A percentile compares a stretch with the other conserved stretches of the same genome.
phyloP scores from a whole-genome alignment of 1,284 basidiomycete species.

The Tylopilus sp. region DNA sequence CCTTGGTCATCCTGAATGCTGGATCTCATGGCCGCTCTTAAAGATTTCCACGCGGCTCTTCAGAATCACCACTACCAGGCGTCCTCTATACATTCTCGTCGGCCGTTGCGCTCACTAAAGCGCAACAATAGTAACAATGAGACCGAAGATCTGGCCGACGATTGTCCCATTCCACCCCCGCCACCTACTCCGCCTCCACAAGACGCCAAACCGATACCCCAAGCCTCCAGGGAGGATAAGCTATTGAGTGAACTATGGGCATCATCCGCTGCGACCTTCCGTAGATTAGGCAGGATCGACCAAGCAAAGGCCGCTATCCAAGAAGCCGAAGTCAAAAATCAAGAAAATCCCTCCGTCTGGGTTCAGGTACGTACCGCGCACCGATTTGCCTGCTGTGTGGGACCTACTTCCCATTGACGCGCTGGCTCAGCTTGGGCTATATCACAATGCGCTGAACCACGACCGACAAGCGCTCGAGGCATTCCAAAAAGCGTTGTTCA shows the following conservation, averaged over 20 bases:
- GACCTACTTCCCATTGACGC: background rate
- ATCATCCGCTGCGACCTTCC: constrained; percentile 91
- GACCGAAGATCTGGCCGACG: constrained; percentile 34
- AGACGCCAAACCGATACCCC: constrained; percentile 39
- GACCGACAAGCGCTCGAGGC: constrained; percentile 65
- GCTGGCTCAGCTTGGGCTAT: constrained; percentile 64
- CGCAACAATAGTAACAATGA: constrained; percentile 33
- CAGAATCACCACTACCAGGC: constrained; percentile 70
- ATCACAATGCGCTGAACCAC: constrained; percentile 59
- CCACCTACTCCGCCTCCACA: constrained; percentile 33
- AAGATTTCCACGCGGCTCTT: constrained; percentile 64
- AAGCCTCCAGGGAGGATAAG: constrained; percentile 60
- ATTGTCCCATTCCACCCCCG: constrained; percentile 42
- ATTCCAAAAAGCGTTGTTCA: constrained; percentile 80
- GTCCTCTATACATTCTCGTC: constrained; percentile 82
- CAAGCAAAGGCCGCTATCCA: constrained; percentile 89
- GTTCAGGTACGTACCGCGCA: constrained; percentile 65
- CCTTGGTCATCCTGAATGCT: too few species aligned
- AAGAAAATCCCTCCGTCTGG: constrained; percentile 88
- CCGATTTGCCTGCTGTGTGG: background rate
- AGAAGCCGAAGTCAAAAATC: constrained; percentile 90
- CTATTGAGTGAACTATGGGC: constrained; percentile 89
- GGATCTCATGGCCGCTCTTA: constrained; percentile 3
- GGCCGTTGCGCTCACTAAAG: constrained; percentile 50
- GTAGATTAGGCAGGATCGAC: constrained; percentile 83